These are phyloP conservation scores for Wickerhamiella nectarea DNA, from an alignment of 805 yeast species.

Conservation along the genomic window DNA sequence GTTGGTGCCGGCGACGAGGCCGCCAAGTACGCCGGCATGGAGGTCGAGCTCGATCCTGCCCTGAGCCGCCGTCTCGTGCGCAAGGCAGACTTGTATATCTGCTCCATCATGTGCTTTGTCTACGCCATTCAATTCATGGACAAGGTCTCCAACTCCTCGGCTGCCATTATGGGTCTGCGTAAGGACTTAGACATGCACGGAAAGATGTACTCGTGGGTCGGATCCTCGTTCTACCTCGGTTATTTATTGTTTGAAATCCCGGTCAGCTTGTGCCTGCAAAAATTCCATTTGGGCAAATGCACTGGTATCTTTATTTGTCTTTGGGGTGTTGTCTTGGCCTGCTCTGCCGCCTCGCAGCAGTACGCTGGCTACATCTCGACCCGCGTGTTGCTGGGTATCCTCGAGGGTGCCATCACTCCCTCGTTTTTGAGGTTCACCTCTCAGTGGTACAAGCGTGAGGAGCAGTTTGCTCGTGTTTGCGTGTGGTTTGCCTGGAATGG, in stretches of 20 bases:
- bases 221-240: constrained; percentile 53
- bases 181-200: constrained; percentile 35
- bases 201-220: constrained; percentile 34
- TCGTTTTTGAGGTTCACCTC: constrained; percentile 42
- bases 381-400: constrained; percentile 36
- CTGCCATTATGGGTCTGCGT: constrained; percentile 40
- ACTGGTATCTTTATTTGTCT: constrained; percentile 30
- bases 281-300: constrained; percentile 42
- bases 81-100: constrained; percentile 38
- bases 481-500: constrained; percentile 34
- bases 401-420: constrained; percentile 43
- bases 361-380: constrained; percentile 35
- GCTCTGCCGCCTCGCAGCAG: constrained; percentile 33
- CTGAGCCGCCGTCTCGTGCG: constrained; percentile 23
- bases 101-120: constrained; percentile 38
- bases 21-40: constrained; percentile 9
- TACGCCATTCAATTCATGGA: constrained; percentile 48
- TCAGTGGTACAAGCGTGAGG: constrained; percentile 39
- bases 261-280: constrained; percentile 36
- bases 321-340: constrained; percentile 36
- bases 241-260: constrained; percentile 46
- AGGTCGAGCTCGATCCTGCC: constrained; percentile 2
- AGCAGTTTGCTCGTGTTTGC: constrained; percentile 34
- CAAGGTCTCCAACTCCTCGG: constrained; percentile 38
- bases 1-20: constrained; percentile 9